Evolutionary conservation across 495 filamentous ascomycete species (phyloP).

Genomic region (Pyrenula massariospora): DNA sequence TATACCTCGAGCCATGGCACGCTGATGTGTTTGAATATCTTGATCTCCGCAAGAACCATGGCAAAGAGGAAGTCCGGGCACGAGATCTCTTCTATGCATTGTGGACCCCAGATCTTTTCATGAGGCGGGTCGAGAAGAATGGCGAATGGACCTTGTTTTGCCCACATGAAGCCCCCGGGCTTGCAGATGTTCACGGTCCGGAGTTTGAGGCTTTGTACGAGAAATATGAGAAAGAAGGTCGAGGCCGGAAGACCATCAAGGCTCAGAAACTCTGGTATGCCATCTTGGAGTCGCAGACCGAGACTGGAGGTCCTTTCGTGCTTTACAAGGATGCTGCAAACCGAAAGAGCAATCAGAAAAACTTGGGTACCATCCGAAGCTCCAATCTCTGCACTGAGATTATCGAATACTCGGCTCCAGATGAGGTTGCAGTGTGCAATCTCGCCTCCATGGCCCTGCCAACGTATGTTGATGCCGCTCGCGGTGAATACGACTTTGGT

Average conservation of each 20-base stretch:
- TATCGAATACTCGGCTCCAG: slow-evolving; percentile 89
- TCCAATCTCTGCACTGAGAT: slow-evolving; percentile 99
- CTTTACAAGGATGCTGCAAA: slow-evolving; percentile 98
- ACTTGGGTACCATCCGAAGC: slow-evolving; percentile 92
- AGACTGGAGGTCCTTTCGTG: slow-evolving; percentile 99
- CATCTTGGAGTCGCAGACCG: slow-evolving; percentile 93
- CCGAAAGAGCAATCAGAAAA: slow-evolving; percentile 99
- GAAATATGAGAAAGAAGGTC: slow-evolving; percentile 82
- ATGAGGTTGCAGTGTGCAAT: slow-evolving; percentile 98
- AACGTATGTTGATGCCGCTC: slow-evolving; percentile 71
- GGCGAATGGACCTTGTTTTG: slow-evolving; percentile 95
- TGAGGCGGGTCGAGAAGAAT: slow-evolving; percentile 97
- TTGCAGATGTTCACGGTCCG: slow-evolving; percentile 93
- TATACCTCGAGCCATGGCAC: slow-evolving; percentile 99
- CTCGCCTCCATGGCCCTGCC: slow-evolving; percentile 88
- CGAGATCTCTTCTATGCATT: slow-evolving; percentile 96
- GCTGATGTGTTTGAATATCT: slow-evolving; percentile 95
- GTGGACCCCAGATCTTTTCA: slow-evolving; percentile 98
- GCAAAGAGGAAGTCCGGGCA: slow-evolving; percentile 93
- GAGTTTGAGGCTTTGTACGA: slow-evolving; percentile 95
- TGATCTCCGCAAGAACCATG: slow-evolving; percentile 97
- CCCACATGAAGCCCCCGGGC: slow-evolving; percentile 85
- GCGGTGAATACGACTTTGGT: slow-evolving; percentile 80
- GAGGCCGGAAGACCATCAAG: slow-evolving; percentile 81
- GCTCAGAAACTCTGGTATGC: slow-evolving; percentile 99